These are phyloP conservation scores for Primulina eburnea DNA, from an alignment of 257 asterid genomes.

Conservation along the genomic window DNA sequence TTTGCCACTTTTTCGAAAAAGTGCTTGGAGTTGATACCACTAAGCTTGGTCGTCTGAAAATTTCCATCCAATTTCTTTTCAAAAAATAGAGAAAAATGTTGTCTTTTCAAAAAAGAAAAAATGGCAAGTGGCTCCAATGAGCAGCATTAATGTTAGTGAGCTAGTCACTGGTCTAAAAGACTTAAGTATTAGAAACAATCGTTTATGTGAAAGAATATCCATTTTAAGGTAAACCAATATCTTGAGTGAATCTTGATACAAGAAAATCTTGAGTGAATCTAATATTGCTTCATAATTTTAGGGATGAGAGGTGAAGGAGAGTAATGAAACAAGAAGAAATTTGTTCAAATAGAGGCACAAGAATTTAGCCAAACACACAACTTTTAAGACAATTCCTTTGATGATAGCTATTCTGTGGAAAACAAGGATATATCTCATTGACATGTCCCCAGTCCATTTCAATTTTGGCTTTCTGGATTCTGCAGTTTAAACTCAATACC, in stretches of 20 bases:
- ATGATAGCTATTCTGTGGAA: constrained; percentile 23
- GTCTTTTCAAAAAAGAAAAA: background rate
- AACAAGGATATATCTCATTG: constrained; percentile 32
- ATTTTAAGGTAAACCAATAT: constrained; percentile 3
- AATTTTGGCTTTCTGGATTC: constrained; percentile 26
- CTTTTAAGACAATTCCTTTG: constrained; percentile 21
- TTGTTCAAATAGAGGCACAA: background rate
- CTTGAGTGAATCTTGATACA: background rate
- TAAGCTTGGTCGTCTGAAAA: background rate
- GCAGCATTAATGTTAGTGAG: background rate
- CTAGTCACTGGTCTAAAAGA: background rate
- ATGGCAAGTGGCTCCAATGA: background rate
- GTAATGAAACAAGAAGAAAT: background rate
- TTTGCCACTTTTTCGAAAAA: background rate
- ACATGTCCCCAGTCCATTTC: constrained; percentile 21
- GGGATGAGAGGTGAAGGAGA: background rate
- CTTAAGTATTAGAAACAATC: too few relatives aligned
- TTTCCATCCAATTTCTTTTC: too few relatives aligned
- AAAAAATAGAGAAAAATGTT: too few relatives aligned
- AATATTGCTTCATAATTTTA: constrained; percentile 9
- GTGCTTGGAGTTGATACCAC: background rate
- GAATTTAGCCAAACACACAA: background rate
- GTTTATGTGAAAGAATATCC: background rate
- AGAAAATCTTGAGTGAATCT: constrained; percentile 40
- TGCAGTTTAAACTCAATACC: constrained; percentile 22